Evolutionary conservation across 2,329 filamentous ascomycete genomes (phyloP).

Genomic region (Sclerotinia minor): DNA sequence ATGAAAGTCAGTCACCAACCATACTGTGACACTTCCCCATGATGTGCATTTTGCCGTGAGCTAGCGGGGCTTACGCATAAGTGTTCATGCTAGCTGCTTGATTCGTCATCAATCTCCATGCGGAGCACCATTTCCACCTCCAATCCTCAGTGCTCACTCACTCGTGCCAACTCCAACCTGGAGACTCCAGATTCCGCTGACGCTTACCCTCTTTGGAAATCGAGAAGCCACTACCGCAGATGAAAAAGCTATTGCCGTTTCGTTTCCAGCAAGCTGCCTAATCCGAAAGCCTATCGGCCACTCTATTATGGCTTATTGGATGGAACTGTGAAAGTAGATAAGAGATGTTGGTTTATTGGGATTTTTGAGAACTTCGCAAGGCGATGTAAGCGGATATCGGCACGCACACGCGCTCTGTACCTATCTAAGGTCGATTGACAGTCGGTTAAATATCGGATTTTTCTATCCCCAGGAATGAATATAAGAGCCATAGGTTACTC

Average conservation of each 20-base stretch:
- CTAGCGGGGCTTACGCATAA: neutral
- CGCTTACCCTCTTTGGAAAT: constrained; percentile 2
- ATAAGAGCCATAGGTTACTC: neutral
- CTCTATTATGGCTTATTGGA: neutral
- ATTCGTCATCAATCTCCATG: neutral
- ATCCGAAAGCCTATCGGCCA: neutral
- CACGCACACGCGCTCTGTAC: neutral
- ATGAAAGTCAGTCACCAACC: neutral
- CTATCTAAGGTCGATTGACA: neutral
- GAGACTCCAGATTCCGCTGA: constrained; percentile 12
- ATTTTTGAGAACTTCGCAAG: neutral
- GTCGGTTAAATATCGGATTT: neutral
- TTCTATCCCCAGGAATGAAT: neutral
- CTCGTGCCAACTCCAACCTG: neutral
- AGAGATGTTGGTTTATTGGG: neutral
- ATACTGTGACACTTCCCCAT: neutral
- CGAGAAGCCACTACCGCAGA: neutral
- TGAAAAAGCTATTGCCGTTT: neutral
- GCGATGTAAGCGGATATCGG: neutral
- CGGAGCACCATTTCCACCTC: neutral
- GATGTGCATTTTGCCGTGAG: neutral
- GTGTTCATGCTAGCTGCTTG: neutral
- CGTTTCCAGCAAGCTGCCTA: neutral
- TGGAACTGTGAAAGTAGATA: neutral
- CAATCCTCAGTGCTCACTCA: neutral